A percentile compares a stretch with the other conserved stretches of the same genome.
phyloP scores from a whole-genome alignment of 371 early-diverging fungal genomes.

The Mucor irregularis region DNA sequence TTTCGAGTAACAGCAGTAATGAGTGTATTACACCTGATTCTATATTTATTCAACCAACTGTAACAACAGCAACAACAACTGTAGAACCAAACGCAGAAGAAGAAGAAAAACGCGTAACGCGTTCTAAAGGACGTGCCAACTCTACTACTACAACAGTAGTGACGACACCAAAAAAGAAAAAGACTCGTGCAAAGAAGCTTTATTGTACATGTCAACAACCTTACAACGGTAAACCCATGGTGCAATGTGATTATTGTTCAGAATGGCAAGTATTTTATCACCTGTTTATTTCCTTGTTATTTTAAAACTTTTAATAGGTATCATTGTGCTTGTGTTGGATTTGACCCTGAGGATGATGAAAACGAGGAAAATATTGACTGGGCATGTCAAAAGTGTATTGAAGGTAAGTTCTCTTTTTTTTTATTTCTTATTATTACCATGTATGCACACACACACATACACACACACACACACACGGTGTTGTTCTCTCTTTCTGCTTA shows the following conservation, averaged over 20 bases:
- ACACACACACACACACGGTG: background rate
- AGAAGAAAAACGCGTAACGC: slow-evolving; percentile 12
- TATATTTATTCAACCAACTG: slow-evolving; percentile 14
- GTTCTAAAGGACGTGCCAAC: slow-evolving; percentile 2
- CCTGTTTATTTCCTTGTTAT: background rate
- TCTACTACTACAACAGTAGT: background rate
- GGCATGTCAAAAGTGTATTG: slow-evolving; percentile 45
- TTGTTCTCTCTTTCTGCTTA: no score
- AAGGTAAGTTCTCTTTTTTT: slow-evolving; percentile 18
- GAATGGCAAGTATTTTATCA: slow-evolving; percentile 64
- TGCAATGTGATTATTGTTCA: slow-evolving; percentile 73
- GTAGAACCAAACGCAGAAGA: background rate
- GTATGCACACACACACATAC: background rate
- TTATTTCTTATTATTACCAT: background rate
- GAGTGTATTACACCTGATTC: slow-evolving; percentile 22
- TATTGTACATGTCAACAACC: slow-evolving; percentile 74
- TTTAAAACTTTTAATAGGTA: slow-evolving; percentile 56
- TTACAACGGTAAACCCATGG: slow-evolving; percentile 77
- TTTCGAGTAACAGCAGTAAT: background rate
- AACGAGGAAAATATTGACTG: slow-evolving; percentile 58
- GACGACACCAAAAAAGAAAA: slow-evolving; percentile 13
- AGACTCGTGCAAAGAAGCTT: slow-evolving; percentile 47
- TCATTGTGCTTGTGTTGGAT: slow-evolving; percentile 70
- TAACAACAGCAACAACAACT: background rate
- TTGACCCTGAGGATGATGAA: slow-evolving; percentile 61